phyloP scores from a whole-genome alignment of 1,284 basidiomycete species.

The Bondarzewia mesenterica region DNA sequence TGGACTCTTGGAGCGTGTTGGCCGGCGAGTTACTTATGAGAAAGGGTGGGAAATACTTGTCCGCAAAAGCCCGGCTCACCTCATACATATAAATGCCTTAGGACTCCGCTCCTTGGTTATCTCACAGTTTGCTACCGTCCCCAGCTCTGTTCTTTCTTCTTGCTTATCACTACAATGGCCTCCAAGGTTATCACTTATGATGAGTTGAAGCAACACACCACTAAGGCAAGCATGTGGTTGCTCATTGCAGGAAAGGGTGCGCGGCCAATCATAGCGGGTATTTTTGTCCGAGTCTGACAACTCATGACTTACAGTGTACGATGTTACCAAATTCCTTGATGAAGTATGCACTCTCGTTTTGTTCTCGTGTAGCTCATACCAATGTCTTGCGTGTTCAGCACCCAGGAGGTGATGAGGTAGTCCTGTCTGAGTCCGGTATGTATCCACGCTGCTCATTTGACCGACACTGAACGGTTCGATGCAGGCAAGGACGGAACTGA shows the following conservation, averaged over 20 bases:
- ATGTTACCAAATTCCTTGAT: conserved; percentile 91
- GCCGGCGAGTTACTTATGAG: not conserved
- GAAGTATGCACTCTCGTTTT: conserved; percentile 56
- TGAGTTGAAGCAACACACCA: conserved; percentile 68
- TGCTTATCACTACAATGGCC: conserved; percentile 19
- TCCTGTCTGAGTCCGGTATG: conserved; percentile 87
- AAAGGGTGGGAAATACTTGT: conserved; percentile 7
- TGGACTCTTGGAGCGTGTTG: conserved; percentile 4
- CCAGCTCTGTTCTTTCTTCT: conserved; percentile 16
- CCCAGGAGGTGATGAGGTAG: conserved; percentile 96
- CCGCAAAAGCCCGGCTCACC: conserved; percentile 11
- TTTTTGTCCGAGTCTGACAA: conserved; percentile 25
- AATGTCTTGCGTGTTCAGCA: conserved; percentile 47
- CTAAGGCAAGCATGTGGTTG: conserved; percentile 71
- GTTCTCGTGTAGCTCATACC: not conserved
- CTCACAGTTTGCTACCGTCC: not conserved
- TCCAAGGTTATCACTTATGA: conserved; percentile 60
- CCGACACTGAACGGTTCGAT: conserved; percentile 3
- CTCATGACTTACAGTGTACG: conserved; percentile 66
- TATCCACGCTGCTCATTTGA: conserved; percentile 16
- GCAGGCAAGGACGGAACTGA: conserved; percentile 91
- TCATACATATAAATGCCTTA: conserved; percentile 13
- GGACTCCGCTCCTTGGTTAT: no score
- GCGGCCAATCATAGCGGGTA: conserved; percentile 29
- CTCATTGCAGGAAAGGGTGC: conserved; percentile 80